Conservation (phyloP, 2,329 filamentous ascomycete species). For the Penicillium sumatraense region DNA sequence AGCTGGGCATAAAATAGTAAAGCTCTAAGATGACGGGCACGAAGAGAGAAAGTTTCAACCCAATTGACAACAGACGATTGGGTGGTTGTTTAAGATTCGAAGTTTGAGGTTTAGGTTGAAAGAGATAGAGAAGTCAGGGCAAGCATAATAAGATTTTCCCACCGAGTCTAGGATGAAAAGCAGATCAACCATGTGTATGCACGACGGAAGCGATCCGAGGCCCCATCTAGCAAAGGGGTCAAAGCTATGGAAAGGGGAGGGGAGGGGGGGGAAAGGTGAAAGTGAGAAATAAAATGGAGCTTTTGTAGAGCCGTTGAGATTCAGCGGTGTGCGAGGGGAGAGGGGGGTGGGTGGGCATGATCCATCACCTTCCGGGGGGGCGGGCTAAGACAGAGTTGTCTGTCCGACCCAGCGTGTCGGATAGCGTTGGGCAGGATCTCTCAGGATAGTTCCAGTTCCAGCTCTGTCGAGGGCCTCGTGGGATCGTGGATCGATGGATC, state of each 20-base stretch:
- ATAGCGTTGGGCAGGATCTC: constrained; percentile 28
- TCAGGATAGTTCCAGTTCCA: neutral
- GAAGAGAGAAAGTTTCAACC: neutral
- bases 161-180: neutral
- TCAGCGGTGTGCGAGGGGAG: constrained; percentile 26
- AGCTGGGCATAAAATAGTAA: neutral
- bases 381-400: constrained; percentile 23
- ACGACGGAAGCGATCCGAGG: constrained; percentile 16
- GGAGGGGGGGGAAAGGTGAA: constrained; percentile 13
- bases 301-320: constrained; percentile 23
- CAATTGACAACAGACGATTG: constrained; percentile 7
- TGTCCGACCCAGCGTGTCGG: constrained; percentile 28
- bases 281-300: constrained; percentile 11
- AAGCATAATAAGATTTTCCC: neutral
- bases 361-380: constrained; percentile 24
- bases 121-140: neutral
- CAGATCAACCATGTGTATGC: constrained; percentile 22
- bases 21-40: neutral
- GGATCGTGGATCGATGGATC: constrained; percentile 3
- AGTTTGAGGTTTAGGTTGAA: neutral
- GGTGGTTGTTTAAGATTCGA: neutral
- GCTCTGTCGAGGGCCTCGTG: constrained; percentile 6
- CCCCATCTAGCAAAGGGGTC: constrained; percentile 10
- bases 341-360: constrained; percentile 16
- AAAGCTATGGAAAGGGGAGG: constrained; percentile 8